phyloP scores from a whole-genome alignment of 768 basidiomycete genomes.

The Leccinellum albellum region DNA sequence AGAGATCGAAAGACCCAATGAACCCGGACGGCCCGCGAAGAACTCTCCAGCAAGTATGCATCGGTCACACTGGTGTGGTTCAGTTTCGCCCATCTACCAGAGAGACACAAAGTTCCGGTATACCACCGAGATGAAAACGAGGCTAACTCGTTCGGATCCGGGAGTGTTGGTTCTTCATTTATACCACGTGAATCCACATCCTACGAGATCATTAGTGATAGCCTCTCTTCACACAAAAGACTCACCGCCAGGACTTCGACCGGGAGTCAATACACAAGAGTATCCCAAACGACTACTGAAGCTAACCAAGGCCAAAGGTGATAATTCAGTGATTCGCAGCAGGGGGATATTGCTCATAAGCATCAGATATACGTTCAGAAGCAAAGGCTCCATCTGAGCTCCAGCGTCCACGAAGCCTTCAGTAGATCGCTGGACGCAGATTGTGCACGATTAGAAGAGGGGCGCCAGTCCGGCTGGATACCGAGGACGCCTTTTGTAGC shows the following conservation, averaged over 20 bases:
- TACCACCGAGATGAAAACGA: neutral
- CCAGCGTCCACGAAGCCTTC: neutral
- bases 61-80: no score
- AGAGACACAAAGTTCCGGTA: neutral
- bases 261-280: neutral
- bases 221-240: no score
- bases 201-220: neutral
- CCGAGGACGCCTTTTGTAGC: no score
- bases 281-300: neutral
- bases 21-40: no score
- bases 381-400: neutral
- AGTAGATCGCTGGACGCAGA: neutral
- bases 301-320: neutral
- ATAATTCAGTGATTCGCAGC: neutral
- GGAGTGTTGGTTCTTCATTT: neutral
- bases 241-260: neutral
- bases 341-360: neutral
- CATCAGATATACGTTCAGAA: neutral
- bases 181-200: neutral
- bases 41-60: neutral
- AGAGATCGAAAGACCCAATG: neutral
- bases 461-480: neutral
- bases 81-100: neutral
- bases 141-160: neutral
- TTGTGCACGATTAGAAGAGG: neutral